Conservation (phyloP, 495 filamentous ascomycete species). For the Podospora fimiseda region DNA sequence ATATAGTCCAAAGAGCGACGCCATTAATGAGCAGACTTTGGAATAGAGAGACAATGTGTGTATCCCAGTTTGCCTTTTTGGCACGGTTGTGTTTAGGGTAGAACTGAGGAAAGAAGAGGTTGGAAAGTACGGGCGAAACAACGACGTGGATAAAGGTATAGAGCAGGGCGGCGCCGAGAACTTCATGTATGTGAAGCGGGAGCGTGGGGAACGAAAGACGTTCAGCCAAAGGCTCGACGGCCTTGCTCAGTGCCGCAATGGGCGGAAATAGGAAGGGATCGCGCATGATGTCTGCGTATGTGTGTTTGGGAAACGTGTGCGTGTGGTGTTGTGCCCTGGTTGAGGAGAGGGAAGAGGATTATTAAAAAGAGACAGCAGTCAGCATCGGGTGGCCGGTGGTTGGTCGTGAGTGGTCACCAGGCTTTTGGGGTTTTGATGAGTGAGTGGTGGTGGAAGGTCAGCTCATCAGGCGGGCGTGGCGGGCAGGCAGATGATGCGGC, state of each 20-base stretch:
- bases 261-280: slow-evolving; percentile 64
- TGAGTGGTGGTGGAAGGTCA: slow-evolving; percentile 3
- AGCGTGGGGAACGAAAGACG: slow-evolving; percentile 60
- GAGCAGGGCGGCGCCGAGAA: slow-evolving; percentile 62
- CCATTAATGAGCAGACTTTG: slow-evolving; percentile 76
- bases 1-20: slow-evolving; percentile 79
- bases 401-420: too few relatives aligned
- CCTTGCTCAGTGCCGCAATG: slow-evolving; percentile 44
- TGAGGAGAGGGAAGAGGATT: too few relatives aligned
- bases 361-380: too few relatives aligned
- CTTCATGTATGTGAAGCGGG: slow-evolving; percentile 82
- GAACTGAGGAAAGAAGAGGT: slow-evolving; percentile 57
- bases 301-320: too few relatives aligned
- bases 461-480: background rate
- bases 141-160: slow-evolving; percentile 72
- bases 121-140: slow-evolving; percentile 70
- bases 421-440: too few relatives aligned
- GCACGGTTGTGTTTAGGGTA: slow-evolving; percentile 62
- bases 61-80: slow-evolving; percentile 88
- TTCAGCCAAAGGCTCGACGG: slow-evolving; percentile 53
- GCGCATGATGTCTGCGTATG: slow-evolving; percentile 47
- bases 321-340: too few relatives aligned
- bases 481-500: background rate
- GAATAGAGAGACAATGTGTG: slow-evolving; percentile 88
- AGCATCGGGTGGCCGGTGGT: too few relatives aligned